Base-by-base conservation (phyloP, 2,329 filamentous ascomycete species). In the Cercospora sojina region DNA sequence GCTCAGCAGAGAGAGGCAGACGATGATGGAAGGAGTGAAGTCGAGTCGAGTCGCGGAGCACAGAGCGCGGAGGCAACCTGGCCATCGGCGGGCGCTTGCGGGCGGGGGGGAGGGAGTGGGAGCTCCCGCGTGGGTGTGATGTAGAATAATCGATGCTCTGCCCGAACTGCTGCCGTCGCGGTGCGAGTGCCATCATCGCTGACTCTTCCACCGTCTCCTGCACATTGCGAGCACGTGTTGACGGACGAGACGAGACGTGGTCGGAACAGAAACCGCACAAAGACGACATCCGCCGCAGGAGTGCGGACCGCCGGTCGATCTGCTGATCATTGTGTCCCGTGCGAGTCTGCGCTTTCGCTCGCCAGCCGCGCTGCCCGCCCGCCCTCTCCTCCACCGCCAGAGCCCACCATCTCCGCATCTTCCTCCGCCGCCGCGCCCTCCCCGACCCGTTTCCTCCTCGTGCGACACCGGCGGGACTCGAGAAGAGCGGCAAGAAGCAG, bases 311-410 rank as follows among this genome's bases (percentile, higher is more conserved):
- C 43, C 43, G 10, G 51, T 29, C 51, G 51, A 56, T 56, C 51
- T 56, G 51, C 16, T 56, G 51, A 56, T 56, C 51, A 56, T 29
- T 49, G 43, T 49, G 43, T 25, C 43, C 43, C 43, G 43, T 49
- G 43, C 43, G 2, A 4, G 43, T 49, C 35, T 49, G 18, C 20
- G n/a, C 43, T 49, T 49, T 49, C 43, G 43, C 43, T 49, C 43
- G 43, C 43, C 43, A 49, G 43, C 43, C 43, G 43, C 43, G 20
- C 43, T 49, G 43, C 20, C 16, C 6, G 43, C 43, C 43, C 43
- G 43, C 43, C 43, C 23, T 49, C 43, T 49, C 43, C 43, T 49
- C 43, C 43, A 49, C 43, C 43, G 43, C 43, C 43, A 23, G 18
- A 49, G 12, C 43, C 43, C 43, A 49, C 43, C 43, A 25, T 13